phyloP scores from a whole-genome alignment of 768 basidiomycete genomes.

The Amanita polypyramis region DNA sequence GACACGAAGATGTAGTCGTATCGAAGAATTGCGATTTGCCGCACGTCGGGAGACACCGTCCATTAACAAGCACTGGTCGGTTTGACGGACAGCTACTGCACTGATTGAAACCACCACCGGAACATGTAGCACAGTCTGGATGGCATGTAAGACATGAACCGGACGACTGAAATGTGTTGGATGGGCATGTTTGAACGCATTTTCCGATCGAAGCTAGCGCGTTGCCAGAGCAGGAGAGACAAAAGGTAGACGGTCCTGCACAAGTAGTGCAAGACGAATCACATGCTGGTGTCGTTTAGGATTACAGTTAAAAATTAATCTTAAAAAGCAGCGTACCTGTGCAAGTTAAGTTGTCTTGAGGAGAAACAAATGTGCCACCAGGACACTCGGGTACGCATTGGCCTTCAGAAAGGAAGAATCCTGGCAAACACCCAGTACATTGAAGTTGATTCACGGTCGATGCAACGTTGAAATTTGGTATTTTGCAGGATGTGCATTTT shows the following conservation, averaged over 20 bases:
- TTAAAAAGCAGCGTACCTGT: constrained; percentile 27
- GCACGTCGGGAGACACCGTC: constrained; percentile 72
- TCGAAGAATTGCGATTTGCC: constrained; percentile 63
- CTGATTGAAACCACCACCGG: constrained; percentile 61
- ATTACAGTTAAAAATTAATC: not conserved
- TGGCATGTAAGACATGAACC: constrained; percentile 67
- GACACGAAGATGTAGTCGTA: constrained; percentile 45
- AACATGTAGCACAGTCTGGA: constrained; percentile 73
- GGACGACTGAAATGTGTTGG: constrained; percentile 54
- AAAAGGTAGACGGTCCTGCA: constrained; percentile 55
- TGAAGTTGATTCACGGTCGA: constrained; percentile 58
- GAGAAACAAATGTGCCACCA: constrained; percentile 58
- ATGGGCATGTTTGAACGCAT: constrained; percentile 66
- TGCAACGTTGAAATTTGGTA: constrained; percentile 54
- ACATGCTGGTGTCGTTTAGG: constrained; percentile 35
- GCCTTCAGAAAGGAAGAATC: constrained; percentile 63
- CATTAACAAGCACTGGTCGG: constrained; percentile 62
- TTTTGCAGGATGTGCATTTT: constrained; percentile 67
- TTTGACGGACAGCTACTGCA: constrained; percentile 60
- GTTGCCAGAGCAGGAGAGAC: constrained; percentile 58
- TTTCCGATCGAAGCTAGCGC: constrained; percentile 60
- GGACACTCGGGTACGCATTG: constrained; percentile 65
- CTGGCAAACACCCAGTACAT: constrained; percentile 71
- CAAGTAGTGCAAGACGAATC: constrained; percentile 67
- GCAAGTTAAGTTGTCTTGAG: constrained; percentile 66